Evolutionary conservation across 192 early-diverging fungal genomes (phyloP), one percentile per base, ranked within the genome.

Genomic region (Linnemannia exigua): DNA sequence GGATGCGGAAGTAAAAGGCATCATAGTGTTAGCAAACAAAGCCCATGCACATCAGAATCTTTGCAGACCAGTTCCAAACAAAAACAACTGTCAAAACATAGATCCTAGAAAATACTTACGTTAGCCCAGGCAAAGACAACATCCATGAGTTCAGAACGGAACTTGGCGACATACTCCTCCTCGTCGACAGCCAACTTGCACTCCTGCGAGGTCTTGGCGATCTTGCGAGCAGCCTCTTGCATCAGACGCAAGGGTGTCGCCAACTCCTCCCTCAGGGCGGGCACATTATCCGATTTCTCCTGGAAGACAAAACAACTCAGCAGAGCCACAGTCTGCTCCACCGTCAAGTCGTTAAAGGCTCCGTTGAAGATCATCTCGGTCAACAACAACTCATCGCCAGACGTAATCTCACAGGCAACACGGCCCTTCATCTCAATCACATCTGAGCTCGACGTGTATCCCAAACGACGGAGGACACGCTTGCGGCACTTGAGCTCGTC

Each of bases 301-400:
- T 92, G 91, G 91, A 96, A 97, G 17, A 95, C 94, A 90, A 99
- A 98, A 84, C 97, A 98, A 69, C 95, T 96, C 67, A 99, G 83
- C 48, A 99, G 76, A 2, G 97, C 95, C 3, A 95, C 96, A 0
- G 91, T 91, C 77, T 97, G 96, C 75, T 99, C 97, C 3, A 94
- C 92, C 0, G 94, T 93, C 81, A 99, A 89, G 70, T 99, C 97
- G 76, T 97, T 98, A 88, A 99, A 99, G 8, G 97, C 96, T 70
- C 97, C 96, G 81, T 97, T 95, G 89, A 99, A 96, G 41, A 99
- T 96, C 93, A 99, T 94, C 91, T 99, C 98, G 0, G 97, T 98
- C 78, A 99, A 90, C 75, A 99, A 79, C 63, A 99, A 89, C 89
- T 98, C 97, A 89, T 99, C 97, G 16, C 97, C 98, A 15, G 95